A percentile compares a stretch with the other conserved stretches of the same genome.
These are phyloP conservation scores for Coix lacrymajobi DNA, from an alignment of 176 grass and related monocot species.

Conservation along the genomic window DNA sequence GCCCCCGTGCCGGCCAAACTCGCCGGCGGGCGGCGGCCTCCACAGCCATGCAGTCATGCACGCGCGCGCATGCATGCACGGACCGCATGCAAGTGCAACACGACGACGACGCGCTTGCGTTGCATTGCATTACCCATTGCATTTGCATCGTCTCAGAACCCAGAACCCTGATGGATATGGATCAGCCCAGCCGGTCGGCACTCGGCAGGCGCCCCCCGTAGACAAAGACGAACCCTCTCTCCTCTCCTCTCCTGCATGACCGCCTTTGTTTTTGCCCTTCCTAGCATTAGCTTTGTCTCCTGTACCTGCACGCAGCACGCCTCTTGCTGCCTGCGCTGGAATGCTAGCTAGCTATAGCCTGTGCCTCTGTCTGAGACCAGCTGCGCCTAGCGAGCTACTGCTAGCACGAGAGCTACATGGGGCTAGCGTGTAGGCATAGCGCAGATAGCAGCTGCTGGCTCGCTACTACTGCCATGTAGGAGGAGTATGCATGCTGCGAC, in stretches of 20 bases:
- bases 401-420: background rate
- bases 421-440: background rate
- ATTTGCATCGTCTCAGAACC: background rate
- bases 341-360: background rate
- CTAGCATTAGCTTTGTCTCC: background rate
- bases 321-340: background rate
- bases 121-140: background rate
- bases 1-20: background rate
- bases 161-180: no score
- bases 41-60: background rate
- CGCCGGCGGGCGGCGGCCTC: no score
- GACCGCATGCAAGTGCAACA: no score
- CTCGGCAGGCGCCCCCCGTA: background rate
- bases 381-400: background rate
- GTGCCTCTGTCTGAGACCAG: background rate
- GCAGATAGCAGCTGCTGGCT: background rate
- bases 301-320: background rate
- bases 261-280: background rate
- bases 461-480: background rate
- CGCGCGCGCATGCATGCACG: background rate
- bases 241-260: no score
- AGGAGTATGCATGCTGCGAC: background rate
- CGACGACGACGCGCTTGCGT: background rate
- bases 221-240: background rate
- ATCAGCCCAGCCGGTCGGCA: background rate